phyloP scores from a whole-genome alignment of 352 stramenopile species.

The Lagenidium giganteum region DNA sequence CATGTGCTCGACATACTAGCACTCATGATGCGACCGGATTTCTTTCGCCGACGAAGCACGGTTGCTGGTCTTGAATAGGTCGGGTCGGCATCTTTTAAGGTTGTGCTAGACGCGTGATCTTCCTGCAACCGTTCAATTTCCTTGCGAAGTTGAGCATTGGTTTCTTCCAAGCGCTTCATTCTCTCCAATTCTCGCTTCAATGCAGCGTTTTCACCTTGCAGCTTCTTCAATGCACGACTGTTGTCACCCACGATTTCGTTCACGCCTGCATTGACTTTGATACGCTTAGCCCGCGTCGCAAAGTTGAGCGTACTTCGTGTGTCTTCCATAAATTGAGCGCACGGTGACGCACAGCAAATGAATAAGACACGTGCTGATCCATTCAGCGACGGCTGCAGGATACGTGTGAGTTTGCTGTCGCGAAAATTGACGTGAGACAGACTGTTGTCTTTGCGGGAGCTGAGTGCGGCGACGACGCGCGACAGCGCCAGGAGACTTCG shows the following conservation, averaged over 20 bases:
- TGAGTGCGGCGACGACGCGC: conserved; percentile 2
- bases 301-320: conserved; percentile 10
- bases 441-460: conserved; percentile 2
- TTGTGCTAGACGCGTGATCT: too few relatives aligned
- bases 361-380: conserved; percentile 3
- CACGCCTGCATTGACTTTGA: conserved; percentile 20
- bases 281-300: conserved; percentile 6
- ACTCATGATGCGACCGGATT: too few relatives aligned
- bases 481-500: conserved; percentile 15
- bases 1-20: too few relatives aligned
- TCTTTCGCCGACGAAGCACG: too few relatives aligned
- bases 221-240: conserved; percentile 22
- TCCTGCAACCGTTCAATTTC: too few relatives aligned
- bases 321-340: conserved; percentile 3
- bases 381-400: conserved; percentile 18
- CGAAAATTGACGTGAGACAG: conserved; percentile 12
- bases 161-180: conserved; percentile 22
- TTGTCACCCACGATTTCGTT: conserved; percentile 39
- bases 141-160: too few relatives aligned
- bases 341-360: conserved; percentile 14
- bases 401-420: conserved; percentile 21
- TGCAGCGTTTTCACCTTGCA: conserved; percentile 43
- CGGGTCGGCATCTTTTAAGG: too few relatives aligned
- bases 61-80: too few relatives aligned
- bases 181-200: conserved; percentile 32